phyloP scores from a whole-genome alignment of 345 rosid genomes.

The Pistacia atlantica region DNA sequence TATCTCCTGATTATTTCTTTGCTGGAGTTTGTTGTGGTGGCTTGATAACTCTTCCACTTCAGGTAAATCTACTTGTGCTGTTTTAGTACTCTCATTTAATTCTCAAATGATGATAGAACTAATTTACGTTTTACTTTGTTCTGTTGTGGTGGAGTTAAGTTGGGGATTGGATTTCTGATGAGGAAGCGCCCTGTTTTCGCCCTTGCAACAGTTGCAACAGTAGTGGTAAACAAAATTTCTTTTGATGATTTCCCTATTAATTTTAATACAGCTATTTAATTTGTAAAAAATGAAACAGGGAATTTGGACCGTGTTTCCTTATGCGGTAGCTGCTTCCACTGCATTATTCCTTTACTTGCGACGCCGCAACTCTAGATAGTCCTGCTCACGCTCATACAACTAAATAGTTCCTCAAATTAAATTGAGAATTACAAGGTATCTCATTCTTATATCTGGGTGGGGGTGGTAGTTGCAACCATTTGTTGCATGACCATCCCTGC shows the following conservation, averaged over 20 bases:
- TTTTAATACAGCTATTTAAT: slow-evolving; percentile 9
- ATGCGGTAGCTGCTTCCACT: slow-evolving; percentile 67
- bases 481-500: slow-evolving; percentile 26
- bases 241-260: background rate
- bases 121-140: background rate
- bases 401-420: background rate
- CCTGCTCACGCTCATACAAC: background rate
- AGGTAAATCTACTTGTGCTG: slow-evolving; percentile 45
- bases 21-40: slow-evolving; percentile 96
- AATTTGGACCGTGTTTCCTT: slow-evolving; percentile 79
- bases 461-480: slow-evolving; percentile 21
- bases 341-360: slow-evolving; percentile 58
- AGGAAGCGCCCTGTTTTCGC: slow-evolving; percentile 78
- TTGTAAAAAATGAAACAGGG: slow-evolving; percentile 50
- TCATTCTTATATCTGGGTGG: background rate
- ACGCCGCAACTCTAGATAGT: slow-evolving; percentile 33
- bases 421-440: background rate
- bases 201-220: slow-evolving; percentile 78
- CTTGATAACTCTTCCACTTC: slow-evolving; percentile 81
- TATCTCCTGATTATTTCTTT: slow-evolving; percentile 82
- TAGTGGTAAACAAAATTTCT: slow-evolving; percentile 51
- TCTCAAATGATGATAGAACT: background rate
- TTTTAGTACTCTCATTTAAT: background rate
- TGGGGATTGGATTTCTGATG: slow-evolving; percentile 69
- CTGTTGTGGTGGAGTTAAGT: slow-evolving; percentile 33